A percentile compares a stretch with the other conserved stretches of the same genome.
Evolutionary conservation across 139 green algal genomes (phyloP).

Genomic region (Axilococcus clingmanii): DNA sequence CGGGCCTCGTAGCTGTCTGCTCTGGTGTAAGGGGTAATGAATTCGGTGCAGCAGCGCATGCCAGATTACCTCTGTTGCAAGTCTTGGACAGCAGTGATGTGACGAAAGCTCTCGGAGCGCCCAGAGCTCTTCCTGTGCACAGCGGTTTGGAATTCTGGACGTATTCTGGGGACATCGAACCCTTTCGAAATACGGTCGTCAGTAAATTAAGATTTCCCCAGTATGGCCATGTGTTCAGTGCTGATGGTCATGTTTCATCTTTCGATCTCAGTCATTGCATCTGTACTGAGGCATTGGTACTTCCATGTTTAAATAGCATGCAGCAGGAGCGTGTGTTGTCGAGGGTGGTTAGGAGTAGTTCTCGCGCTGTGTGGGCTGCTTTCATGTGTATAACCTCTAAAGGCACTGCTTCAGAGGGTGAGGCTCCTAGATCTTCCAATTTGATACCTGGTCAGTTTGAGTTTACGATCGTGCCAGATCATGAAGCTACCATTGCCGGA

Average conservation of each 20-base stretch:
- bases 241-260: slow-evolving; percentile 5
- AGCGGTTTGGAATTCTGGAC: slow-evolving; percentile 22
- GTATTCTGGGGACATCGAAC: no score
- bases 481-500: slow-evolving; percentile 10
- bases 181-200: slow-evolving; percentile 11
- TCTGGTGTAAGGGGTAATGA: background rate
- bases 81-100: slow-evolving; percentile 4
- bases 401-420: background rate
- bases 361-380: slow-evolving; percentile 9
- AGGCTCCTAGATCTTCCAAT: no score
- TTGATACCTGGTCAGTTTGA: slow-evolving; percentile 14
- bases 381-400: slow-evolving; percentile 7
- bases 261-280: slow-evolving; percentile 31
- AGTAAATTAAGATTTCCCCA: slow-evolving; percentile 25
- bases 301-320: slow-evolving; percentile 3
- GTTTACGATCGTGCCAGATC: slow-evolving; percentile 12
- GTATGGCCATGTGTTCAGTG: slow-evolving; percentile 15
- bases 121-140: slow-evolving; percentile 4
- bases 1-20: slow-evolving; percentile 7
- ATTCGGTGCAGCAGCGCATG: background rate
- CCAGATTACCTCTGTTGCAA: slow-evolving; percentile 18
- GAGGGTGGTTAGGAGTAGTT: slow-evolving; percentile 4
- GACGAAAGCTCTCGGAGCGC: background rate
- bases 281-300: slow-evolving; percentile 11
- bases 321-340: slow-evolving; percentile 12